Base-by-base conservation (phyloP, 441 rosid genomes). In the Gossypium trilobum region DNA sequence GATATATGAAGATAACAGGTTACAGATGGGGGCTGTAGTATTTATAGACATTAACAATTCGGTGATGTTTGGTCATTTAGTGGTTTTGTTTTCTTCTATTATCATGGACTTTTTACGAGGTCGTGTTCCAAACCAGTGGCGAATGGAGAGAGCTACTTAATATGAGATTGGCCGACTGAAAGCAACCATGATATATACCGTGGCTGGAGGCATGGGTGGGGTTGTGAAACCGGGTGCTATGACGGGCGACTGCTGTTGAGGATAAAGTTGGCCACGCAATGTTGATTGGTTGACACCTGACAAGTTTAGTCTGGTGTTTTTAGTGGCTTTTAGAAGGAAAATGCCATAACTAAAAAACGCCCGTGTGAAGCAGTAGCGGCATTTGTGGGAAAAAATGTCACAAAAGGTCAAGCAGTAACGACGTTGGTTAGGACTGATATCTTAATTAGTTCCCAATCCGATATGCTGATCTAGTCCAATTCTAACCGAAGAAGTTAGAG, bases 41-140 rank as follows among this genome's bases (percentile, higher is more conserved):
- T 50, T 7, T 33, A 23, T 65, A 56, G 54, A 19, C 17, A 29
- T 64, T 2, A 64, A 63, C 20, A 36, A 19, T 2, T 58, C 51
- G n/a, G 58, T 42, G 14, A 36, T 50, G 4, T 59, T 31, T 46
- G 27, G 19, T 57, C 22, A 2, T 73, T 51, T 27, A 19, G 14
- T 5, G 63, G 16, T 27, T 13, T 70, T 9, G 48, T 27, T 60
- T 42, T 52, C 5, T 22, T 42, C 11, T 6, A 10, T 57, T 1
- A 8, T 14, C 62, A 22, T 19, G n/a, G 25, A n/a, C 20, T 2
- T 50, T 22, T 31, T 23, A 4, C 23, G 50, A 9, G 4, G 19
- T 9, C 4, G 1, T 39, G 27, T 4, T 42, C 23, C 68, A 73
- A 78, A 78, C 69, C 80, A 13, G 39, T 78, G 77, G 80, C 74